These are phyloP conservation scores for Hypocrella siamensis DNA, from an alignment of 2,329 filamentous ascomycete genomes.

Conservation along the genomic window DNA sequence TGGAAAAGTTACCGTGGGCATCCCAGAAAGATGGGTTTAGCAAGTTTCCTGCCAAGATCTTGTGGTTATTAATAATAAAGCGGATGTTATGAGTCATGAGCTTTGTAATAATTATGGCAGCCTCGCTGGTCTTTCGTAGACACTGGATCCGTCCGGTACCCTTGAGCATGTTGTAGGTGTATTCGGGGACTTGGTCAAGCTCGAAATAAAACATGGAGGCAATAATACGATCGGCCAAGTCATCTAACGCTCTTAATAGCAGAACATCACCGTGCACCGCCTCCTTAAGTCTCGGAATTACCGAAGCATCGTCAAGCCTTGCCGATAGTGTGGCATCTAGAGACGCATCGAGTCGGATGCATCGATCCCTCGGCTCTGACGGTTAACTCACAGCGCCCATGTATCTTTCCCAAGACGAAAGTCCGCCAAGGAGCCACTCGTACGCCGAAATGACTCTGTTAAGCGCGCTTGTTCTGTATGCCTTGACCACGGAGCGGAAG, in stretches of 20 bases:
- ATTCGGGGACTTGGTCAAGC: constrained; percentile 1
- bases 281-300: neutral
- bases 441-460: neutral
- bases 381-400: neutral
- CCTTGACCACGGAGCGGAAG: neutral
- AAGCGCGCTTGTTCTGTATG: neutral
- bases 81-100: neutral
- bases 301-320: constrained; percentile 1
- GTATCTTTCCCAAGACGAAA: neutral
- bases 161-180: neutral
- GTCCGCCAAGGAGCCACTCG: neutral
- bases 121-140: neutral
- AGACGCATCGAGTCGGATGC: constrained; percentile 1
- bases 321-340: constrained; percentile 1
- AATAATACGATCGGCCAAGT: constrained; percentile 1
- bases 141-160: neutral
- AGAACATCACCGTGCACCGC: neutral
- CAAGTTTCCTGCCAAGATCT: neutral
- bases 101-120: neutral
- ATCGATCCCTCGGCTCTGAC: neutral
- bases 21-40: neutral
- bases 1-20: neutral
- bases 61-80: neutral
- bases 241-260: constrained; percentile 1
- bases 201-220: constrained; percentile 3